A percentile compares a stretch with the other conserved stretches of the same genome.
Evolutionary conservation across 176 grass and related monocot genomes (phyloP).

Genomic region (bread wheat (Triticum aestivum)): IWGSC_CS_RefSeq_v2.1 NC_057804.1:636546011-636546510

Average conservation of each 20-base stretch:
- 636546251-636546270: conserved; percentile 93
- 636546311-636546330: conserved; percentile 91
- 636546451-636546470: conserved; percentile 81
- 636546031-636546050: conserved; percentile 91
- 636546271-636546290: conserved; percentile 67
- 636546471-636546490: conserved; percentile 43
- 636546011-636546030: conserved; percentile 65
- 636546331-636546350: conserved; percentile 47
- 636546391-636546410: conserved; percentile 44
- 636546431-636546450: conserved; percentile 43
- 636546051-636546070: conserved; percentile 63
- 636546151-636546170: conserved; percentile 79
- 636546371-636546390: conserved; percentile 61
- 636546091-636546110: conserved; percentile 59
- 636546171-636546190: conserved; percentile 79
- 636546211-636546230: conserved; percentile 74
- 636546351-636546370: conserved; percentile 44
- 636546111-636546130: conserved; percentile 66
- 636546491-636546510: conserved; percentile 33
- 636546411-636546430: not conserved
- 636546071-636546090: conserved; percentile 58
- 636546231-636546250: conserved; percentile 95
- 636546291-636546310: conserved; percentile 35
- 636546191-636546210: conserved; percentile 82
- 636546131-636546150: conserved; percentile 67